Base-by-base conservation (phyloP, 1,139 yeast species). In the Saccharomyces hybrid region DNA sequence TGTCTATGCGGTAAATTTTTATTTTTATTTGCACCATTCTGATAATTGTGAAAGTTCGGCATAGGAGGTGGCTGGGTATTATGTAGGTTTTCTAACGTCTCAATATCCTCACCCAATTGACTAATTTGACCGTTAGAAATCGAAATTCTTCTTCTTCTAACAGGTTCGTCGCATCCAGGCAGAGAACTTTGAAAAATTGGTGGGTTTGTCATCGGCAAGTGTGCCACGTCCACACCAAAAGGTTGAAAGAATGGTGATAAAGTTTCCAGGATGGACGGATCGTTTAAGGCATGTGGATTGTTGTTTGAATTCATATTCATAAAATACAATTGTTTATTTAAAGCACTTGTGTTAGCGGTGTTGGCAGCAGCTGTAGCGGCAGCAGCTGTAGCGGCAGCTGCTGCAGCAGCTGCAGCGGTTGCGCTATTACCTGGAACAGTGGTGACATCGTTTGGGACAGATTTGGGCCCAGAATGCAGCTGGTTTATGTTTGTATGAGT, bases 101-200 rank as follows among this genome's bases (percentile, higher is more conserved):
- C 66, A 1, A 68, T 57, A 52, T 71, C 74, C 31, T 72, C 74
- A 14, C 68, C 68, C n/a, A 82, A 73, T 64, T 85, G 91, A 50
- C 90, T 86, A 61, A 85, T 85, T 66, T 85, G 93, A 63, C 93
- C 93, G 70, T 85, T 85, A 6, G 90, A 84, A 54, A 85, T 85
- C 47, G 91, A 85, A 7, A 85, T 82, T 64, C 91, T 73, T 66
- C 90, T 75, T 55, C 85, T 73, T 6, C 78, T 54, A 3, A 55
- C 52, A 60, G 72, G 53, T 65, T 65, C 63, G 68, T 76, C 51
- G 28, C 77, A 67, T 48, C 64, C 59, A 61, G 74, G 72, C 72
- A 79, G 71, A 2, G 82, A 75, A 48, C 79, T 76, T 64, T 83
- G 86, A 62, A 81, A 80, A 44, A 83, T 73, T 4, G 87, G 87